phyloP scores from a whole-genome alignment of 129 eudicot genomes.

The Daucus carota region DH1_v3.0 NC_030385.2:453501-454000 shows the following conservation, averaged over 20 bases:
- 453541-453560: slow-evolving; percentile 2
- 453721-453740: neutral
- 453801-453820: slow-evolving; percentile 82
- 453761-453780: neutral
- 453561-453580: neutral
- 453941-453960: slow-evolving; percentile 57
- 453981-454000: slow-evolving; percentile 19
- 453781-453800: neutral
- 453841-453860: slow-evolving; percentile 27
- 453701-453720: slow-evolving; percentile 51
- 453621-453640: neutral
- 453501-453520: neutral
- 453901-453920: slow-evolving; percentile 35
- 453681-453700: slow-evolving; percentile 38
- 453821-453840: slow-evolving; percentile 87
- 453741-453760: neutral
- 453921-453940: slow-evolving; percentile 44
- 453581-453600: no score
- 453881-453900: slow-evolving; percentile 23
- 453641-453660: neutral
- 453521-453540: neutral
- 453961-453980: slow-evolving; percentile 85
- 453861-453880: slow-evolving; percentile 39
- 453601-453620: neutral
- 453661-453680: neutral